Base-by-base conservation (phyloP, 148 eudicot species). In the Selenicereus undatus region DNA sequence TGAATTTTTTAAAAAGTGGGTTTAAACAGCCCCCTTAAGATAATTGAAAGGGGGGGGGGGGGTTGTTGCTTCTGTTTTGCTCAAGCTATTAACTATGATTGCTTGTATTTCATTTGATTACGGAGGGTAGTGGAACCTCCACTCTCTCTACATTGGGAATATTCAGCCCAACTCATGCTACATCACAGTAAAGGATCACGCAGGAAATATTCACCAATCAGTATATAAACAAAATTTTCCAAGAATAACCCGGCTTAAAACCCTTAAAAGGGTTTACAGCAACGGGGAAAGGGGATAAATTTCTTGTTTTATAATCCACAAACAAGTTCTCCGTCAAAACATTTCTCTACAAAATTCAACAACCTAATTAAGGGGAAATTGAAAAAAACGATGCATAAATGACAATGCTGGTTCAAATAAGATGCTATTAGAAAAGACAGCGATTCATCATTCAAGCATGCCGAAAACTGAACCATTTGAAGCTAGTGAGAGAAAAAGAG, bases 401-500 rank as follows among this genome's bases (percentile, higher is more conserved):
- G 43, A 18, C 2, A 71, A 71, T 30, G 43, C 17, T 30, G 43
- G 45, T 35, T 71, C 27, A 62, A 71, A 32, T 32, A 35, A 13
- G 73, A 45, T 74, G 56, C 71, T 18, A 66, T 27, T 66, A 27
- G 35, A 27, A 27, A 5, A 27, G 22, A 62, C 68, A n/a, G 24
- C 24, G 27, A 56, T 56, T 56, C 74, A 71, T 39, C 43, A 39
- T 39, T 39, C 43, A 71, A 5, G 13, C 8, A 18, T 16, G 39
- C 22, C 36, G 10, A 42, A 10, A 1, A 39, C 9, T 36, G 12
- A 32, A 3, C 10, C 5, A 4, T 42, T 42, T 42, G 5, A 42
- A 73, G 52, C 26, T 39, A 71, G 24, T 78, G 50, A 52, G 22
- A 75, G 56, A 76, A 39, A 81, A 76, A 79, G 76, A 45, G 75